Evolutionary conservation across 1,284 basidiomycete genomes (phyloP).

Genomic region (Ceratobasidium sp.): DNA sequence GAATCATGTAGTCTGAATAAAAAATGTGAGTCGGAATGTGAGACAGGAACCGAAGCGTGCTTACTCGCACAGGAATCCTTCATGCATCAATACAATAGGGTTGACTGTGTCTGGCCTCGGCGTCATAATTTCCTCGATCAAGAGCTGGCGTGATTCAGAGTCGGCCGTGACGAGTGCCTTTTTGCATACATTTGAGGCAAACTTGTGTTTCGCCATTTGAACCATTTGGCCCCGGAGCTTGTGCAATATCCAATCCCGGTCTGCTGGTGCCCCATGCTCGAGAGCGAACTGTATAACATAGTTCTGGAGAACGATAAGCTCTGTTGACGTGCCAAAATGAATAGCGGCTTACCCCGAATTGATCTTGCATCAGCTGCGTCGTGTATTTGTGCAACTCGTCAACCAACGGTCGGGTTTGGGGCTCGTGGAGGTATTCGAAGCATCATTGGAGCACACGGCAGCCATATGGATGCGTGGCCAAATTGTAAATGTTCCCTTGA

Average conservation of each 20-base stretch:
- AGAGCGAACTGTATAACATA: slow-evolving; percentile 97
- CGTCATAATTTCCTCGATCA: slow-evolving; percentile 86
- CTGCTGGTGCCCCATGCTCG: slow-evolving; percentile 79
- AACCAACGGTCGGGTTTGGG: slow-evolving; percentile 78
- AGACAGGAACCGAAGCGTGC: slow-evolving; percentile 56
- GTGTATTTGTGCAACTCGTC: slow-evolving; percentile 87
- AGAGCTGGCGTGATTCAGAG: slow-evolving; percentile 69
- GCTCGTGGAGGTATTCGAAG: slow-evolving; percentile 85
- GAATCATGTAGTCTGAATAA: slow-evolving; percentile 80
- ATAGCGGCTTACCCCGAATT: slow-evolving; percentile 79
- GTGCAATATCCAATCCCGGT: slow-evolving; percentile 75
- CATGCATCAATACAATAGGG: slow-evolving; percentile 83
- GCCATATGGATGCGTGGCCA: slow-evolving; percentile 93
- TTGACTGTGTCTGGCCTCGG: slow-evolving; percentile 72
- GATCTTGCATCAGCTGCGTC: slow-evolving; percentile 83
- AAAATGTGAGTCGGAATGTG: slow-evolving; percentile 39
- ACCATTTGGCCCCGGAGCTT: slow-evolving; percentile 86
- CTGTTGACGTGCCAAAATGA: slow-evolving; percentile 26
- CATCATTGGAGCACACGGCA: slow-evolving; percentile 96
- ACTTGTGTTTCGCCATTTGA: slow-evolving; percentile 89
- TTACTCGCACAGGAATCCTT: slow-evolving; percentile 91
- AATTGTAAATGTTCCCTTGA: slow-evolving; percentile 83
- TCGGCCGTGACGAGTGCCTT: slow-evolving; percentile 84
- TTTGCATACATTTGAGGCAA: slow-evolving; percentile 97
- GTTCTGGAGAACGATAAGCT: slow-evolving; percentile 68